These are phyloP conservation scores for Guadua angustifolia DNA, from an alignment of 176 grass and related monocot species.

Conservation along the genomic window DNA sequence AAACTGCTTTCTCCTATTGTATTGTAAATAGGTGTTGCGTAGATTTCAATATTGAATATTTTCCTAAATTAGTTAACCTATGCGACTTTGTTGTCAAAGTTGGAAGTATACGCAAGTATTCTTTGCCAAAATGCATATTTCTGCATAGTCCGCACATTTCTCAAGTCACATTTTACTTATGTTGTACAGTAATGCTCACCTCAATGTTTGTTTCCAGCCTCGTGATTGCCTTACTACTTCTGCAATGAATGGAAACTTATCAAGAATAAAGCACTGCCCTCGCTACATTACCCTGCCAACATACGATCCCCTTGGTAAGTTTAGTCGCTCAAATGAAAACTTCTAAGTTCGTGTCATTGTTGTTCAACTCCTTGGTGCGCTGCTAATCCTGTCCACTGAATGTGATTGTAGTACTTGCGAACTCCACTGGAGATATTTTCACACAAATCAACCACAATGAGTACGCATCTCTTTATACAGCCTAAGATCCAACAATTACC, in stretches of 20 bases:
- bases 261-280: constrained; percentile 59
- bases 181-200: constrained; percentile 12
- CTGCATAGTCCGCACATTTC: background rate
- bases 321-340: background rate
- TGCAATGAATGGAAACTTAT: constrained; percentile 8
- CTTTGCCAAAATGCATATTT: constrained; percentile 20
- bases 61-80: background rate
- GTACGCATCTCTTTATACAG: constrained; percentile 30
- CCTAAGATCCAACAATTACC: constrained; percentile 12
- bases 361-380: background rate
- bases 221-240: constrained; percentile 68
- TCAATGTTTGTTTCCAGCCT: constrained; percentile 58
- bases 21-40: background rate
- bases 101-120: background rate
- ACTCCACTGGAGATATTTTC: constrained; percentile 47
- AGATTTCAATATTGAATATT: background rate
- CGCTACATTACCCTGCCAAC: constrained; percentile 63
- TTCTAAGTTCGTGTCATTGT: background rate
- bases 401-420: constrained; percentile 38
- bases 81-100: background rate
- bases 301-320: constrained; percentile 65
- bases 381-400: constrained; percentile 22
- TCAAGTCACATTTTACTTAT: background rate
- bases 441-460: constrained; percentile 23
- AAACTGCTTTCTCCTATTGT: background rate